Conservation (phyloP, 768 basidiomycete genomes). For the Hygrocybe punicea region DNA sequence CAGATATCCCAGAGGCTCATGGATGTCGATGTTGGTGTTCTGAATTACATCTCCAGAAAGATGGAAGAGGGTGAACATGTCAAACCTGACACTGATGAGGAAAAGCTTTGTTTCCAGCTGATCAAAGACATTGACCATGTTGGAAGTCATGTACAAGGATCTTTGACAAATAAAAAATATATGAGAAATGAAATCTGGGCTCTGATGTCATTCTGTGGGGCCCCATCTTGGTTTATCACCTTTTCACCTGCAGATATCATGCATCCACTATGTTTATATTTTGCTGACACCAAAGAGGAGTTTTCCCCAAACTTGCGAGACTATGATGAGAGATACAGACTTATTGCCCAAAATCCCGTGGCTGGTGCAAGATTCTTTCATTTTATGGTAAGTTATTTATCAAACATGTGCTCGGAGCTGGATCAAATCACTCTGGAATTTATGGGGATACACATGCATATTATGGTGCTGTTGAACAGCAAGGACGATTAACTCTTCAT, state of each 20-base stretch:
- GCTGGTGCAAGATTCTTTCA: constrained; percentile 30
- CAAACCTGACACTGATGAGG: constrained; percentile 22
- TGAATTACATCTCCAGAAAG: constrained; percentile 1
- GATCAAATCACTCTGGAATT: constrained; percentile 17
- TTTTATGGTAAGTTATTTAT: constrained; percentile 23
- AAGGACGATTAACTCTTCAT: constrained; percentile 38
- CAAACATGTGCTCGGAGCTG: constrained; percentile 22
- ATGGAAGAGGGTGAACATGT: not conserved
- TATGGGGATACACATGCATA: constrained; percentile 31
- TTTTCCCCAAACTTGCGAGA: constrained; percentile 12
- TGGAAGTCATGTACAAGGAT: constrained; percentile 27
- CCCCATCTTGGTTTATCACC: constrained; percentile 13
- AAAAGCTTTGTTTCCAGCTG: constrained; percentile 35
- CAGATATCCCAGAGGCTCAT: constrained; percentile 21
- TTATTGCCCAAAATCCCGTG: constrained; percentile 25
- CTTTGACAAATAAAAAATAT: not conserved
- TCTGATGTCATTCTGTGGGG: not conserved
- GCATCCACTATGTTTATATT: constrained; percentile 20
- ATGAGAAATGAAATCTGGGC: constrained; percentile 13
- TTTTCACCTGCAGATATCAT: not conserved
- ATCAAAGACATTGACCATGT: constrained; percentile 36
- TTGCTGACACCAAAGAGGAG: constrained; percentile 16
- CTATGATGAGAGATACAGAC: constrained; percentile 9
- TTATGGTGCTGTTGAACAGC: constrained; percentile 35
- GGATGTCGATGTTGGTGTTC: constrained; percentile 19